Evolutionary conservation across 495 filamentous ascomycete genomes (phyloP), one percentile per base, ranked within the genome.

Genomic region (Trypethelium eluteriae): DNA sequence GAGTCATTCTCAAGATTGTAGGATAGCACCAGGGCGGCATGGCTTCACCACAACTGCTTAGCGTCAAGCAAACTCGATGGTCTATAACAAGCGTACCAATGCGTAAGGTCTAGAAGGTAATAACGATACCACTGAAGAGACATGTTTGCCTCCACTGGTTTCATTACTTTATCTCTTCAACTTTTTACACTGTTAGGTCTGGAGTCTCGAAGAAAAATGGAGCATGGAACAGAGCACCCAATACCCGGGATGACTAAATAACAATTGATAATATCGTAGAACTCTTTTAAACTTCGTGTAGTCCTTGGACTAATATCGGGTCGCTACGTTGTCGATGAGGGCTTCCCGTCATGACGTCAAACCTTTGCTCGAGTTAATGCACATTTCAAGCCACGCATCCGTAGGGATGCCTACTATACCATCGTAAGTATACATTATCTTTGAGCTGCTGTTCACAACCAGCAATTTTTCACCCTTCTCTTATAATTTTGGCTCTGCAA

Each of bases 1-100:
- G 63, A 38, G 46, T 65, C 35, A 53, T 65, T 35, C 14, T 65
- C n/a, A 65, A 47, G 34, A 57, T 53, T 2, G 41, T 46, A 16
- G 41, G 16, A 16, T 46, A 46, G 16, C 16, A 46, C 0, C 16
- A 16, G 41, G 41, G 41, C 41, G 9, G 41, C 16, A 46, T 1
- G 41, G 41, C 7, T 7, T 16, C 1, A 16, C 41, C 1, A 46
- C 16, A 46, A 46, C 9, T 7, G 9, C 16, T 7, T 16, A 16
- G 41, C 1, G 16, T 46, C 41, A 46, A 46, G 41, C 41, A 46
- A 1, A 46, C 41, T 7, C 1, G 41, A 1, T 16, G 16, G 7
- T 46, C 16, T 1, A 46, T 46, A 46, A 46, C 1, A 9, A 16
- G 41, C 16, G 9, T 1, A 16, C 7, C 9, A 16, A 0, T 1